phyloP scores from a whole-genome alignment of 768 basidiomycete genomes.

The Tulasnella sp. region DNA sequence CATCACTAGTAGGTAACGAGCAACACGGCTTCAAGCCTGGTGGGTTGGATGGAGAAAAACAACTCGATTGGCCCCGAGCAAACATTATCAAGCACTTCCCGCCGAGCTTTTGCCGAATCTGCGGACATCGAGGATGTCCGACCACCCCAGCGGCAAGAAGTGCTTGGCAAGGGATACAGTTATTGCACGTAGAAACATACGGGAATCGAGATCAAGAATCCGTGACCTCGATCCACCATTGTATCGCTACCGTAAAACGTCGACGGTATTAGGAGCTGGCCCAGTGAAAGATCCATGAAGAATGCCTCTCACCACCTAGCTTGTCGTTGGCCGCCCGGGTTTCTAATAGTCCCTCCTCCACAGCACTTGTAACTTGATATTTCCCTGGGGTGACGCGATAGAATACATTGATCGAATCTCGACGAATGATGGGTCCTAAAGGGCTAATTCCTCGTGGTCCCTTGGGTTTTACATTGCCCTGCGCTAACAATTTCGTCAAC shows the following conservation, averaged over 20 bases:
- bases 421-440: neutral
- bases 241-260: no score
- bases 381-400: neutral
- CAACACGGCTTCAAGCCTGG: neutral
- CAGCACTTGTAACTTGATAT: neutral
- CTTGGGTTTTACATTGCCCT: neutral
- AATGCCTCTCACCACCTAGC: neutral
- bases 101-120: neutral
- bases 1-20: neutral
- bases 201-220: no score
- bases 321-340: neutral
- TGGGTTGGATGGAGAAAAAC: neutral
- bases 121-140: no score
- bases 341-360: neutral
- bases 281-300: neutral
- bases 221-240: no score
- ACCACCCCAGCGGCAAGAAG: no score
- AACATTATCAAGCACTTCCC: neutral
- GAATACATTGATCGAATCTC: neutral
- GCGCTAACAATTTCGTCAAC: neutral
- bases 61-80: neutral
- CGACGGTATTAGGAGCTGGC: no score
- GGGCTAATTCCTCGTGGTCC: neutral
- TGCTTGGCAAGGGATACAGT: no score
- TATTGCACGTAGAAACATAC: no score